phyloP scores from a whole-genome alignment of 2,329 filamentous ascomycete genomes.

The Pseudogymnoascus sp. region DNA sequence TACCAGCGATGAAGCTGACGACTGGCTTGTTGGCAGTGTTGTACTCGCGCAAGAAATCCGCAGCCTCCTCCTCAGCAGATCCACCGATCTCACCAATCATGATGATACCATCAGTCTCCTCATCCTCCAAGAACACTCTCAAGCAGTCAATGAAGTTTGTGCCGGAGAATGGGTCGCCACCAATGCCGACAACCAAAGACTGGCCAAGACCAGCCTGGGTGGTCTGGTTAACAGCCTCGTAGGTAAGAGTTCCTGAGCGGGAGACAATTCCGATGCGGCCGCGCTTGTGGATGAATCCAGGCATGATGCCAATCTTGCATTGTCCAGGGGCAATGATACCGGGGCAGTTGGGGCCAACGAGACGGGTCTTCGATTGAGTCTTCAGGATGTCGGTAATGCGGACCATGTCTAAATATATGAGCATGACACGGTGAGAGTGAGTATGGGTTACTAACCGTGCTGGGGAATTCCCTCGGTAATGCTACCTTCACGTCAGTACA shows the following conservation, averaged over 20 bases:
- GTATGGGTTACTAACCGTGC: conserved; percentile 59
- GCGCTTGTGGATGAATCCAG: conserved; percentile 99
- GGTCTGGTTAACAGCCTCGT: conserved; percentile 99
- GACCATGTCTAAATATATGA: conserved; percentile 70
- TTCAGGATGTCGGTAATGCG: conserved; percentile 97
- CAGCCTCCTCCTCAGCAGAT: conserved; percentile 93
- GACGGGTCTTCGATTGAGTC: conserved; percentile 91
- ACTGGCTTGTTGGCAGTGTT: conserved; percentile 94
- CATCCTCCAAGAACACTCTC: conserved; percentile 90
- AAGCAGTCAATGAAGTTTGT: conserved; percentile 99
- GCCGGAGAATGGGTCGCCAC: conserved; percentile 95
- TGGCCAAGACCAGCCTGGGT: conserved; percentile 94
- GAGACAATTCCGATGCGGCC: conserved; percentile 98
- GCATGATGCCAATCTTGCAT: conserved; percentile 99
- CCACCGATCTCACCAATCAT: conserved; percentile 99
- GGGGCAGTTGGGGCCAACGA: conserved; percentile 96
- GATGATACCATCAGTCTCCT: conserved; percentile 97
- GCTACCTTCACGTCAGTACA: conserved; percentile 27
- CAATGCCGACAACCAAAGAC: conserved; percentile 96
- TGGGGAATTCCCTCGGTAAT: conserved; percentile 98
- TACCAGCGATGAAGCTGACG: conserved; percentile 96
- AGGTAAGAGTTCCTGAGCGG: conserved; percentile 94
- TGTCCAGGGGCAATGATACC: conserved; percentile 91
- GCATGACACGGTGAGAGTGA: conserved; percentile 14
- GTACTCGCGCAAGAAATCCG: conserved; percentile 87